phyloP scores from a whole-genome alignment of 1,284 basidiomycete species.

The Ceratobasidium papillatum region DNA sequence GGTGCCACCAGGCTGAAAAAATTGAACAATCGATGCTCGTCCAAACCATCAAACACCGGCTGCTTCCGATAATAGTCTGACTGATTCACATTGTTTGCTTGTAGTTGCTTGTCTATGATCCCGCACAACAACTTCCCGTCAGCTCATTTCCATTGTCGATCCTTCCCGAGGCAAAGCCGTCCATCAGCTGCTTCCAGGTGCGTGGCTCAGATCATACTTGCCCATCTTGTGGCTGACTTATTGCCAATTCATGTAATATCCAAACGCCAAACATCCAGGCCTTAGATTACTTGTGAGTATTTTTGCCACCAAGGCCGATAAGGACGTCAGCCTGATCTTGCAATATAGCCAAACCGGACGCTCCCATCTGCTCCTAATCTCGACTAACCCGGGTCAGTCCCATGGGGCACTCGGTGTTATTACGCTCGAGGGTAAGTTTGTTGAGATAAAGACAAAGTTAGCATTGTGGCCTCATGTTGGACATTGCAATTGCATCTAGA shows the following conservation, averaged over 20 bases:
- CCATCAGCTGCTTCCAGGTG: conserved; percentile 80
- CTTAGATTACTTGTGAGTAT: conserved; percentile 79
- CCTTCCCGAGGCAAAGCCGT: conserved; percentile 89
- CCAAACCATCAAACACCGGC: not conserved
- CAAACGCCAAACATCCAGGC: conserved; percentile 56
- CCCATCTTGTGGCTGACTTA: conserved; percentile 7
- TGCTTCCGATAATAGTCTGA: conserved; percentile 21
- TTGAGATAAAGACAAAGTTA: conserved; percentile 47
- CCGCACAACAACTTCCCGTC: conserved; percentile 78
- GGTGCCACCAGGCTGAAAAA: not conserved
- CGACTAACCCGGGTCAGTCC: conserved; percentile 78
- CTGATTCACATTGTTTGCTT: conserved; percentile 15
- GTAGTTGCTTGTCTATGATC: conserved; percentile 90
- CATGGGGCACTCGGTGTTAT: conserved; percentile 86
- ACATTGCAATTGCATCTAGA: conserved; percentile 48
- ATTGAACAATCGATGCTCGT: not conserved
- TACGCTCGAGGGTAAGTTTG: conserved; percentile 72
- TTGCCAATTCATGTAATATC: not conserved
- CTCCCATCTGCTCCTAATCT: conserved; percentile 90
- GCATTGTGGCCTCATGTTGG: conserved; percentile 17
- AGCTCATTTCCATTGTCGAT: conserved; percentile 79
- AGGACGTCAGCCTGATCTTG: conserved; percentile 48
- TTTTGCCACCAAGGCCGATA: not conserved
- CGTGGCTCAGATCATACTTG: conserved; percentile 10
- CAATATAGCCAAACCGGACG: conserved; percentile 89